Evolutionary conservation across 139 green algal species (phyloP), one percentile per base, ranked within the genome.

Genomic region (Nannochloris sp.): DNA sequence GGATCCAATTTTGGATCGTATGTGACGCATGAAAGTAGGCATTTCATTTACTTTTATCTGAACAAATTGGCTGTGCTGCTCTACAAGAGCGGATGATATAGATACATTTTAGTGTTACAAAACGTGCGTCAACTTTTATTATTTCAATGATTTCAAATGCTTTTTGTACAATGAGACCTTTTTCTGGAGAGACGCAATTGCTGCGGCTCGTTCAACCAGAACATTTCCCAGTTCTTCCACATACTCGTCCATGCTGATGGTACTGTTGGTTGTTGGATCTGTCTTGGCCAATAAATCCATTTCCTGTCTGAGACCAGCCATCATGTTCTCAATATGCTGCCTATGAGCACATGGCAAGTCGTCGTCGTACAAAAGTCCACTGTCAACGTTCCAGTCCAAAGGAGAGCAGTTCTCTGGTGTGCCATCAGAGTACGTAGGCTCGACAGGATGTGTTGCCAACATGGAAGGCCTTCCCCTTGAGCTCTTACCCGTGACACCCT

Each of bases 11-110:
- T 97, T 77, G 93, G 84, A 87, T 59, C 63, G 68, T 50, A 51
- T 37, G 93, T 98, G 2, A 98, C 93, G 20, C 93, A 98, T 49
- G 93, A 98, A 70, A 95, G 89, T 48, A 96, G 94, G 77, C 87
- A 96, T 74, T 98, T 98, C 69, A 94, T 97, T 57, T 98, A 97
- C 73, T 97, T 97, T 70, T 97, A 96, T 66, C 57, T 96, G 1
- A 87, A 85, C 77, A 33, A 62, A 61, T 62, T 67, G 40, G 48
- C 61, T 12, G 79, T 97, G 29, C 81, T 97, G 33, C 75, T 97
- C 10, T 97, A 97, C 82, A 97, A 97, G 76, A 95, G 84, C 6
- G 91, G 91, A 28, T 97, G 74, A 93, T 63, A 37, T 37, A 40
- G 10, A 60, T 8, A 8, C n/a, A 25, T 49, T 49, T 12, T 49